These are phyloP conservation scores for Glycyrrhiza uralensis DNA, from an alignment of 306 rosid species.

Conservation along the genomic window DNA sequence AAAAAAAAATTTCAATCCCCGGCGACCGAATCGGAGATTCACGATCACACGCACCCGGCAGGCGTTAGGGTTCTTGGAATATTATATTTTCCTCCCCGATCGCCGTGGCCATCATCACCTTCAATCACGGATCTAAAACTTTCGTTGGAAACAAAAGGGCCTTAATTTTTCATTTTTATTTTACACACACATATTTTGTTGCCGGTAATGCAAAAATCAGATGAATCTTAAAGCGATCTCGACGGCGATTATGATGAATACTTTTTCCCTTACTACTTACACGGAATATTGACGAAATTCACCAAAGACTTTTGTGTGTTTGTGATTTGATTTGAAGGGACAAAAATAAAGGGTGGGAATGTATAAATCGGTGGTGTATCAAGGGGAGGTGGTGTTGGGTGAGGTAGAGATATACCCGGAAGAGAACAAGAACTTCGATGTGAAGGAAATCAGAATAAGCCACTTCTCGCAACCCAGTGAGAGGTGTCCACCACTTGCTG, in stretches of 20 bases:
- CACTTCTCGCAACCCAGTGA: slow-evolving; percentile 93
- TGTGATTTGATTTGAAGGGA: slow-evolving; percentile 36
- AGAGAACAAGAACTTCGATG: slow-evolving; percentile 55
- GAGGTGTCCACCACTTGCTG: slow-evolving; percentile 99
- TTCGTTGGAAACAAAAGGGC: slow-evolving; percentile 33
- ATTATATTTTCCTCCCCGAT: slow-evolving; percentile 15
- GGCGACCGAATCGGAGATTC: slow-evolving; percentile 17
- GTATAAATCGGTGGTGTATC: slow-evolving; percentile 83
- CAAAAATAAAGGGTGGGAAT: slow-evolving; percentile 35
- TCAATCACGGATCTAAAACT: slow-evolving; percentile 67
- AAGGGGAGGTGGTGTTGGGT: slow-evolving; percentile 84
- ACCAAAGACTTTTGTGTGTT: slow-evolving; percentile 35
- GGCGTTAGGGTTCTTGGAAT: slow-evolving; percentile 26
- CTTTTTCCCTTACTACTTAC: slow-evolving; percentile 27
- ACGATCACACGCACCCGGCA: slow-evolving; percentile 12
- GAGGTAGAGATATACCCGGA: slow-evolving; percentile 82
- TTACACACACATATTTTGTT: not conserved
- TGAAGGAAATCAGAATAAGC: slow-evolving; percentile 90
- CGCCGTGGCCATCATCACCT: slow-evolving; percentile 36
- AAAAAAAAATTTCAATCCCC: slow-evolving; percentile 19
- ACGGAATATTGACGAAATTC: slow-evolving; percentile 39
- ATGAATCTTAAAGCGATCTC: slow-evolving; percentile 57
- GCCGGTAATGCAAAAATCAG: slow-evolving; percentile 57
- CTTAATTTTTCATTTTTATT: slow-evolving; percentile 27
- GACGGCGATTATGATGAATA: slow-evolving; percentile 45